Conservation (phyloP, 805 yeast species). For the Metschnikowia gelsemii region DNA sequence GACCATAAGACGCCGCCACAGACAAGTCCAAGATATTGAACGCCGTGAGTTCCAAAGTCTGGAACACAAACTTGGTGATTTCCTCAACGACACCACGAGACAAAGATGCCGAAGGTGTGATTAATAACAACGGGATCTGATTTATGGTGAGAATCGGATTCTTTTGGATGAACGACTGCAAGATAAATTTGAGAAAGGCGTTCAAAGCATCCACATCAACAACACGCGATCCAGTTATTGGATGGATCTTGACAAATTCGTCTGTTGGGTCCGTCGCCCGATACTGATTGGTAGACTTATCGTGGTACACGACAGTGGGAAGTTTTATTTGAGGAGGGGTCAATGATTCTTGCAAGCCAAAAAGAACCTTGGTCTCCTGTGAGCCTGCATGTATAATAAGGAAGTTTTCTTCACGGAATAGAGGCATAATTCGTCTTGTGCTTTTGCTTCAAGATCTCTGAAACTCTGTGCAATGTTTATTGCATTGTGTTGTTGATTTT, state of each 20-base stretch:
- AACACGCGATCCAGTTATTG: slow-evolving; percentile 64
- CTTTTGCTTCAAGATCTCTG: not conserved
- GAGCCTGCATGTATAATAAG: slow-evolving; percentile 79
- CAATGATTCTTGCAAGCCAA: slow-evolving; percentile 75
- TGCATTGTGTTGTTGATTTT: slow-evolving; percentile 6
- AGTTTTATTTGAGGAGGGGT: slow-evolving; percentile 72
- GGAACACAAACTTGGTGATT: slow-evolving; percentile 74
- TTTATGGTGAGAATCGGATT: slow-evolving; percentile 50
- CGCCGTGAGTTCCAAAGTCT: slow-evolving; percentile 67
- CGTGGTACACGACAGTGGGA: slow-evolving; percentile 72
- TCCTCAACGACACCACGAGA: slow-evolving; percentile 63
- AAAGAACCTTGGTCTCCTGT: slow-evolving; percentile 65
- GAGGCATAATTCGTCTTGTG: slow-evolving; percentile 32
- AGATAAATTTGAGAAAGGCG: slow-evolving; percentile 50
- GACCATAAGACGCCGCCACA: slow-evolving; percentile 70
- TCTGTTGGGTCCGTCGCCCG: slow-evolving; percentile 29
- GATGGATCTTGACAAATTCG: slow-evolving; percentile 50
- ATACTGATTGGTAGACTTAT: slow-evolving; percentile 36
- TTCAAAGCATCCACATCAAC: slow-evolving; percentile 69
- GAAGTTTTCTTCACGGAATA: slow-evolving; percentile 45
- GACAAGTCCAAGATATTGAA: slow-evolving; percentile 68
- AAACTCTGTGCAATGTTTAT: too few relatives aligned
- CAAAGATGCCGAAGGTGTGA: slow-evolving; percentile 66
- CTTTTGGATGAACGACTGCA: slow-evolving; percentile 38
- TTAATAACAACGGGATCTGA: slow-evolving; percentile 69